Base-by-base conservation (phyloP, 768 basidiomycete genomes). In the Trametes punicea region DNA sequence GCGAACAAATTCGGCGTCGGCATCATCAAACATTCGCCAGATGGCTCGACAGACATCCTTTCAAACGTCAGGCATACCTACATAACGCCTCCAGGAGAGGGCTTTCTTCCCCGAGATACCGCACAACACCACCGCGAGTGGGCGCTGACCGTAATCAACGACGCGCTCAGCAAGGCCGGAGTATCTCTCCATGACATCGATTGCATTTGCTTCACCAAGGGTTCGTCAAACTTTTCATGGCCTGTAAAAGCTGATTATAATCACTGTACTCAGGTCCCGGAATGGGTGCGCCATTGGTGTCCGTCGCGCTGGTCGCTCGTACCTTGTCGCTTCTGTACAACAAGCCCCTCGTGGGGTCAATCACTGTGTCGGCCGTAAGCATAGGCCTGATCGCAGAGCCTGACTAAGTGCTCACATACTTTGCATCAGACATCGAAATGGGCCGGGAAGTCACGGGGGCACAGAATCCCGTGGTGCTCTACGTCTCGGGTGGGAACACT, bases 341-440 rank as follows among this genome's bases (percentile, higher is more conserved):
- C 64, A 98, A 97, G 66, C 96, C 97, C 3, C 78, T 99, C 5
- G 84, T 99, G 3, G 95, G 93, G 97, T 98, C n/a, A 99, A 99
- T 69, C 97, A 99, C 71, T 99, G 97, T 65, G 86, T 99, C 29
- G 97, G 97, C 46, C 97, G 97, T 98, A 67, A 72, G 92, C n/a
- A n/a, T n/a, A n/a, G n/a, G n/a, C n/a, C n/a, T 53, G 4, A 29
- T 47, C 15, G 20, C 29, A 7, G n/a, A n/a, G 20, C 16, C 18
- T 10, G 16, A 16, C 16, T 1, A 7, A 15, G 11, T n/a, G 16
- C 18, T 9, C 20, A 13, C 55, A 34, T 6, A 31, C 39, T 23
- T 44, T 13, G 1, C 18, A 10, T 2, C 67, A 98, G 97, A 99
- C 70, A 99, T 99, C 62, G 97, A 99, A 72, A 99, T 98, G 89